A percentile compares a stretch with the other conserved stretches of the same genome.
phyloP scores from a whole-genome alignment of 768 basidiomycete genomes.

The Trametes gibbosa region DNA sequence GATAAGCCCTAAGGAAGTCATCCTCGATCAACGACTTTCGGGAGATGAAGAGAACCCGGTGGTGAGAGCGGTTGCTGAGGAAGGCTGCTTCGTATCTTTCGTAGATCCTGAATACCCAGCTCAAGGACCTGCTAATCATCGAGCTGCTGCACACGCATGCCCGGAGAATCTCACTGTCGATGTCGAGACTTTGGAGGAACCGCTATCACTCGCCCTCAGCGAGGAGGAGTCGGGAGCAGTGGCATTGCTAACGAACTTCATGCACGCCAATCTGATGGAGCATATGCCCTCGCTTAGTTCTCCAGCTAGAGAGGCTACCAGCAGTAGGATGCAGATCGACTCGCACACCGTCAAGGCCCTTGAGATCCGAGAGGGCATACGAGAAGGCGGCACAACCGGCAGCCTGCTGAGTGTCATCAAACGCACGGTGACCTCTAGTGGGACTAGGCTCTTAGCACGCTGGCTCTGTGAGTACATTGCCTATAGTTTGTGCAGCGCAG shows the following conservation, averaged over 20 bases:
- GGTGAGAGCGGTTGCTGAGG: constrained; percentile 48
- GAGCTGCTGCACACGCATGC: not conserved
- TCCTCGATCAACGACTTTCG: constrained; percentile 51
- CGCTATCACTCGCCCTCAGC: constrained; percentile 21
- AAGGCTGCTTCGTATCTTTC: constrained; percentile 55
- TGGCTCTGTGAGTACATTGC: constrained; percentile 63
- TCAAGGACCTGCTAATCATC: not conserved
- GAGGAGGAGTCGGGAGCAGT: constrained; percentile 55
- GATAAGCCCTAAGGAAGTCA: constrained; percentile 79
- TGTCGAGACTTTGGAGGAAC: not conserved
- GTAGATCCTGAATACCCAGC: constrained; percentile 10
- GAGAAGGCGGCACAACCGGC: constrained; percentile 71
- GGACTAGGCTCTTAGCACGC: constrained; percentile 68
- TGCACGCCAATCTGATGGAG: constrained; percentile 69
- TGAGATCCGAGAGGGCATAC: constrained; percentile 73
- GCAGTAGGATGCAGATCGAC: constrained; percentile 83
- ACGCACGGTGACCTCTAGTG: constrained; percentile 74
- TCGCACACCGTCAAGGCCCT: constrained; percentile 86
- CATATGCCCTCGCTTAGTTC: constrained; percentile 64
- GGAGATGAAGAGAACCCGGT: constrained; percentile 43
- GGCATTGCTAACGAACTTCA: constrained; percentile 58
- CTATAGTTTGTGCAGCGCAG: constrained; percentile 1
- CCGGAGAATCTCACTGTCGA: constrained; percentile 26
- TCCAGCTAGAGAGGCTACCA: constrained; percentile 54
- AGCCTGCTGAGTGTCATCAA: constrained; percentile 74